A percentile compares a stretch with the other conserved stretches of the same genome.
Evolutionary conservation across 257 asterid genomes (phyloP).

Genomic region (Solanum etuberosum): DNA sequence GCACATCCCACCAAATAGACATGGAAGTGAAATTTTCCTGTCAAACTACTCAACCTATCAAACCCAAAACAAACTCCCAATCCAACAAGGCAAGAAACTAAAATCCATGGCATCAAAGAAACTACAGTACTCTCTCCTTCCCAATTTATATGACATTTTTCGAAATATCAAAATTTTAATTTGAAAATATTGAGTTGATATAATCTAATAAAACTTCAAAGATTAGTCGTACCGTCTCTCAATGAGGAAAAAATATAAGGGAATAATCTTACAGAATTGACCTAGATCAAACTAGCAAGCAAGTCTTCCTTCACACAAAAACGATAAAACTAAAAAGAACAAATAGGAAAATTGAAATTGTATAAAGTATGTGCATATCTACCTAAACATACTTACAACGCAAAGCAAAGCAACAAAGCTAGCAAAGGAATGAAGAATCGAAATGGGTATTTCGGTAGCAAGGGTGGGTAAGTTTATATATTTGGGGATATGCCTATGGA

Average conservation of each 20-base stretch:
- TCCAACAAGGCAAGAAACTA: background rate
- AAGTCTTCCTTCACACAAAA: background rate
- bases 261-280: background rate
- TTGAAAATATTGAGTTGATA: background rate
- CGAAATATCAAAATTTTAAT: background rate
- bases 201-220: background rate
- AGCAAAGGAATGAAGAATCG: background rate
- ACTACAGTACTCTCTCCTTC: background rate
- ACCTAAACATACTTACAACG: background rate
- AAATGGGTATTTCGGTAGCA: background rate
- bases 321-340: background rate
- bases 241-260: background rate
- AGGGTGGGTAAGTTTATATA: background rate
- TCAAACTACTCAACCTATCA: background rate
- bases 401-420: background rate
- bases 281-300: background rate
- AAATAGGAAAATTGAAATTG: background rate
- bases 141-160: background rate
- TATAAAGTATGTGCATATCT: background rate
- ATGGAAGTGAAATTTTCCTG: background rate
- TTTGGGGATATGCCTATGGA: background rate
- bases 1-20: background rate
- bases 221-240: background rate
- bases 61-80: background rate
- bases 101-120: background rate